These are phyloP conservation scores for Trifolium repens DNA, from an alignment of 306 rosid genomes.

Conservation along the genomic window DNA sequence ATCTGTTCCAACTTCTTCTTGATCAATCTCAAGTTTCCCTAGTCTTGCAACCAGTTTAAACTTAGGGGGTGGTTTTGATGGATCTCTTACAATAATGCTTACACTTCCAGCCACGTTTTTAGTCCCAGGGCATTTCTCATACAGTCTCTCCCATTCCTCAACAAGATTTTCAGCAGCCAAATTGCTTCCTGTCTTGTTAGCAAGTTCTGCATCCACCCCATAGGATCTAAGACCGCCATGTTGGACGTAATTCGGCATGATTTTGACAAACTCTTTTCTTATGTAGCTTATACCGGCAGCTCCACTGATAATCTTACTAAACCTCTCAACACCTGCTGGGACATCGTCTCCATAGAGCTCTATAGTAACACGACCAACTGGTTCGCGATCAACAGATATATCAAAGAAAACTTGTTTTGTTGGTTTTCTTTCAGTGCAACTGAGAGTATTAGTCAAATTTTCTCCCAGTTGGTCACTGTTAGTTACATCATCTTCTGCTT, in stretches of 20 bases:
- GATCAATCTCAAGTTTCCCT: constrained; percentile 89
- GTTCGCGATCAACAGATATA: constrained; percentile 68
- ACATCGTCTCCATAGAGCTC: constrained; percentile 68
- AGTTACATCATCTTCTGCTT: constrained; percentile 59
- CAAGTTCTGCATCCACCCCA: constrained; percentile 77
- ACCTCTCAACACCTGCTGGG: constrained; percentile 69
- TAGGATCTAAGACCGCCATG: constrained; percentile 85
- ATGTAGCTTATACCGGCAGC: constrained; percentile 88
- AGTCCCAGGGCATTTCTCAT: constrained; percentile 65
- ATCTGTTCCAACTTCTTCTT: constrained; percentile 72
- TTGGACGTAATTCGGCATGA: constrained; percentile 73
- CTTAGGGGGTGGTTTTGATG: constrained; percentile 77
- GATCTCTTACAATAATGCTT: constrained; percentile 81
- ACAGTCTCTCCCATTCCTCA: constrained; percentile 69
- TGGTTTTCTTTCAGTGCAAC: constrained; percentile 55
- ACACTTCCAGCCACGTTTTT: constrained; percentile 81
- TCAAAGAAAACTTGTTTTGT: constrained; percentile 73
- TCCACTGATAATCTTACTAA: constrained; percentile 75
- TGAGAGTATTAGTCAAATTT: constrained; percentile 35
- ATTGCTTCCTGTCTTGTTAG: constrained; percentile 57
- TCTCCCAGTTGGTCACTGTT: constrained; percentile 39
- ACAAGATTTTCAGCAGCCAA: constrained; percentile 56
- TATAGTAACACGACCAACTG: constrained; percentile 68
- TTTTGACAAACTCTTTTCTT: constrained; percentile 83
- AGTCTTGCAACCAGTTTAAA: constrained; percentile 70